These are phyloP conservation scores for Saturnispora quitensis DNA, from an alignment of 805 yeast genomes.

Conservation along the genomic window DNA sequence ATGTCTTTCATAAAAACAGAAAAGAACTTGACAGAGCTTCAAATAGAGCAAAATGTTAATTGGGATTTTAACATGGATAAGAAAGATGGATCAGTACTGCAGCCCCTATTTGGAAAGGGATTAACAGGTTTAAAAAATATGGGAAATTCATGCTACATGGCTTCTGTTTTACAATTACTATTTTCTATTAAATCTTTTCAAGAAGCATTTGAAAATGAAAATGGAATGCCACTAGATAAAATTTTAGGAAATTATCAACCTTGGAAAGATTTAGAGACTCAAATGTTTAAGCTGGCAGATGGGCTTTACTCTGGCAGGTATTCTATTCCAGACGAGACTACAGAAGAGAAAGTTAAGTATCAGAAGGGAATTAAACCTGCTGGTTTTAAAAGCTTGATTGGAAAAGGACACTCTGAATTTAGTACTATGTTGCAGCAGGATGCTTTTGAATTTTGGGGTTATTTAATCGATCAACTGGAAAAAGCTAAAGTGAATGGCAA, in stretches of 20 bases:
- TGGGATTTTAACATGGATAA: constrained; percentile 88
- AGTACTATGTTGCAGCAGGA: constrained; percentile 88
- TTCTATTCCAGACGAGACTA: constrained; percentile 45
- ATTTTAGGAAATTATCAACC: constrained; percentile 38
- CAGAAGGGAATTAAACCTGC: constrained; percentile 74
- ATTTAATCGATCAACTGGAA: constrained; percentile 57
- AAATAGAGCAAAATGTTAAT: constrained; percentile 83
- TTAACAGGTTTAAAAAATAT: constrained; percentile 80
- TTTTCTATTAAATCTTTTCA: constrained; percentile 37
- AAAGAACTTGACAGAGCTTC: constrained; percentile 78
- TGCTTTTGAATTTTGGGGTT: constrained; percentile 80
- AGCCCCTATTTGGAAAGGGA: constrained; percentile 64
- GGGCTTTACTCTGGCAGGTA: constrained; percentile 72
- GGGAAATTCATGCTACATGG: constrained; percentile 89
- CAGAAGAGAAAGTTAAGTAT: constrained; percentile 37
- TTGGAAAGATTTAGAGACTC: constrained; percentile 58
- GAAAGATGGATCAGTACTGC: constrained; percentile 53
- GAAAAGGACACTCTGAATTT: constrained; percentile 74
- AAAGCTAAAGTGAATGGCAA: constrained; percentile 27
- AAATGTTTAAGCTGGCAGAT: constrained; percentile 68
- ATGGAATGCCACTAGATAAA: constrained; percentile 28
- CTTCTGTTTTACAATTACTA: constrained; percentile 69
- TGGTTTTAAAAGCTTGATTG: constrained; percentile 67
- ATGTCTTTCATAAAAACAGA: constrained; percentile 59
- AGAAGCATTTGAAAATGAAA: constrained; percentile 29